Evolutionary conservation across 148 eudicot genomes (phyloP).

Genomic region (Nepenthes mirabilis): DNA sequence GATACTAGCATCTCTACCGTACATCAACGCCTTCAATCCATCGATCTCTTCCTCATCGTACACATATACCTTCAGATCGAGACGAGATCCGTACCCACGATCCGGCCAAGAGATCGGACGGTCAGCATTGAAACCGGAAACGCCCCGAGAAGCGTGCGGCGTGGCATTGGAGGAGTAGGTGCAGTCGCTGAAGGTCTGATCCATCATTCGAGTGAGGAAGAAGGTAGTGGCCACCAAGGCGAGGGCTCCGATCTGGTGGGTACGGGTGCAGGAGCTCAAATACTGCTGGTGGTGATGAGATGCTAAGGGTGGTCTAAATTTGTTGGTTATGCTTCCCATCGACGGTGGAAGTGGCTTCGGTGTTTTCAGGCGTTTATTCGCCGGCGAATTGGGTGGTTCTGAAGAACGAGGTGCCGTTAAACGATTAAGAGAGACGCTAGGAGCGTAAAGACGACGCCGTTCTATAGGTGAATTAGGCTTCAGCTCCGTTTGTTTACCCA

Average conservation of each 20-base stretch:
- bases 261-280: constrained; percentile 46
- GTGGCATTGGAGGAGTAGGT: constrained; percentile 4
- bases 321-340: constrained; percentile 1
- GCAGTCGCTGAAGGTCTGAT: constrained; percentile 18
- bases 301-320: neutral
- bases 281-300: constrained; percentile 5
- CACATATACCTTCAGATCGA: constrained; percentile 69
- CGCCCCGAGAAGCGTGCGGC: constrained; percentile 2
- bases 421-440: no score
- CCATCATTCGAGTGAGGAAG: constrained; percentile 66
- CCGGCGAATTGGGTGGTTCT: no score
- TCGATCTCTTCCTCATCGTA: constrained; percentile 69
- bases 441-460: no score
- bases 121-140: constrained; percentile 8
- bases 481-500: no score
- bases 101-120: constrained; percentile 37
- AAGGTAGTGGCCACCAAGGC: constrained; percentile 50
- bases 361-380: neutral
- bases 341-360: neutral
- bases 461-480: no score
- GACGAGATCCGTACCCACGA: constrained; percentile 41
- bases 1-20: constrained; percentile 69
- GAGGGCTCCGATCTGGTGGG: constrained; percentile 80
- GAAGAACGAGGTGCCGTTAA: no score
- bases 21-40: constrained; percentile 50